Evolutionary conservation across 306 rosid genomes (phyloP), one percentile per base, ranked within the genome.

Genomic region (Acmispon strigosus): DNA sequence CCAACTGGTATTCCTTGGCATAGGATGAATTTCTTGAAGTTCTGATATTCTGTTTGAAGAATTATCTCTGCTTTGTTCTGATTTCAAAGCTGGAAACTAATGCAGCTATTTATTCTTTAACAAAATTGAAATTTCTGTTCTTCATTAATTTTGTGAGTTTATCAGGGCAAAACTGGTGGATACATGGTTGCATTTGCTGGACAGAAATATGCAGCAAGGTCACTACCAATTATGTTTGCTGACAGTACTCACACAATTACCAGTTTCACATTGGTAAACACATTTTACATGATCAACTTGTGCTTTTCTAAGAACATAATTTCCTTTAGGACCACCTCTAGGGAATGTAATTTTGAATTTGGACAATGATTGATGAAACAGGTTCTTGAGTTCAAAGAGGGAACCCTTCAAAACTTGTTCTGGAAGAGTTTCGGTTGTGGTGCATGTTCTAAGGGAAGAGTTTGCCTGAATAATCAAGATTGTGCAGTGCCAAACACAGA

Each of bases 171-270:
- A 44, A 20, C 61, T 14, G 89, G 85, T 61, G 90, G 85, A 14
- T 83, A 67, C 60, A 94, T 90, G 98, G 97, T 94, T 14, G 96
- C 98, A 34, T 94, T 90, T 84, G 96, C 97, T 10, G 97, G 98
- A 66, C 75, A 76, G 72, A 90, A 94, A 75, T 90, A 94, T 77
- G 98, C 98, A 60, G 98, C 96, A 68, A 94, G 97, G 80, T 90
- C 98, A 49, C 75, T 52, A 41, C 97, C 98, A 17, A 42, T 78
- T 63, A 70, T 88, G 81, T 73, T 94, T 68, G 84, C 83, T 9
- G 97, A 90, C 73, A 50, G 34, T 44, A 65, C 47, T 53, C 47
- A 90, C 83, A 82, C 81, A 32, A 87, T 90, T 52, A 90, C 86
- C 18, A 90, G 90, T 82, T 84, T 94, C 86, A 86, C 97, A 70